A percentile compares a stretch with the other conserved stretches of the same genome.
phyloP scores from a whole-genome alignment of 164 flowering plant species.

The Nymphaea thermarum region DNA sequence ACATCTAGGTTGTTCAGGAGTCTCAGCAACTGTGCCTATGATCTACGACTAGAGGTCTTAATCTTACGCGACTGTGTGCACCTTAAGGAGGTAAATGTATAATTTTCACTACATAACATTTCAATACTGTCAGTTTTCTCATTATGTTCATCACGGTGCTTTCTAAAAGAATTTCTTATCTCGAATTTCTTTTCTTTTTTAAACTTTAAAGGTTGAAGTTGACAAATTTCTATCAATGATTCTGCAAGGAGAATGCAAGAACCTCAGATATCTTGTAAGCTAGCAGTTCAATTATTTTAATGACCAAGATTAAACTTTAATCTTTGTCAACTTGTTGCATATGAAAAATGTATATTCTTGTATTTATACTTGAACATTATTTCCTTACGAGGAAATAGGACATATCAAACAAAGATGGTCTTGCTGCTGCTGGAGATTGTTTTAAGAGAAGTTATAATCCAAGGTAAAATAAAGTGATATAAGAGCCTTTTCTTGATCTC shows the following conservation, averaged over 20 bases:
- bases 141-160: no score
- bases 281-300: neutral
- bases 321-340: neutral
- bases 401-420: constrained; percentile 83
- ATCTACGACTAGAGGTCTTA: constrained; percentile 50
- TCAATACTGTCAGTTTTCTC: neutral
- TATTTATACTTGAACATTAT: neutral
- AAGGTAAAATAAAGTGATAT: constrained; percentile 22
- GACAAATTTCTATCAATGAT: constrained; percentile 44
- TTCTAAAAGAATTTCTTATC: neutral
- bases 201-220: constrained; percentile 63
- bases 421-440: constrained; percentile 77
- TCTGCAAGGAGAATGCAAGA: constrained; percentile 57
- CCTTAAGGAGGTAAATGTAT: constrained; percentile 57
- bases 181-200: constrained; percentile 1
- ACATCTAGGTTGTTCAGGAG: constrained; percentile 26
- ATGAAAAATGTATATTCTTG: neutral
- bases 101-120: neutral
- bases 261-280: constrained; percentile 68
- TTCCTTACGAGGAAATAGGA: constrained; percentile 32
- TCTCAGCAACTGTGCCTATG: constrained; percentile 40
- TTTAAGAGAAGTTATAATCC: constrained; percentile 44
- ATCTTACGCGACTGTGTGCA: constrained; percentile 89
- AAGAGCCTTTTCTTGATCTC: neutral
- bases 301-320: neutral